phyloP scores from a whole-genome alignment of 805 yeast species.

The Kluyveromyces dobzhanskii region DNA sequence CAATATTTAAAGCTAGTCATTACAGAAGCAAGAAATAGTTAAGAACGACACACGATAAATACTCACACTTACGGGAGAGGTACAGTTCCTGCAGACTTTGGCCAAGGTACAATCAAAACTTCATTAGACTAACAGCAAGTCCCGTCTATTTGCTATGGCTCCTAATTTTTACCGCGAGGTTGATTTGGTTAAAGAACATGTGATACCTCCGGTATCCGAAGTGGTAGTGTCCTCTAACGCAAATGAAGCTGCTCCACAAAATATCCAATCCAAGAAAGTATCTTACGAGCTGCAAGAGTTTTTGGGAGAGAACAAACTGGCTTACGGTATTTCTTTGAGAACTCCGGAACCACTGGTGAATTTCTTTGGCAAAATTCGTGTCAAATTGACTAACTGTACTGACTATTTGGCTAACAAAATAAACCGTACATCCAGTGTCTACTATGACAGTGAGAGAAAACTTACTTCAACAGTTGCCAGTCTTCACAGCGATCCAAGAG shows the following conservation, averaged over 20 bases:
- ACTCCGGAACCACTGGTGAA: slow-evolving; percentile 16
- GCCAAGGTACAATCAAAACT: no score
- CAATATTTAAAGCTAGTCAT: no score
- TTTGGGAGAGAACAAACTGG: slow-evolving; percentile 17
- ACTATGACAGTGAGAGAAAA: slow-evolving; percentile 41
- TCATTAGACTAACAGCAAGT: no score
- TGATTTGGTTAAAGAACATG: slow-evolving; percentile 19
- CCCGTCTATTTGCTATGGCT: slow-evolving; percentile 8
- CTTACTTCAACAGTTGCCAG: slow-evolving; percentile 44
- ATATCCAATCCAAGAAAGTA: slow-evolving; percentile 5
- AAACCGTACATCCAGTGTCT: slow-evolving; percentile 36
- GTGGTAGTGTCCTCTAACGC: slow-evolving; percentile 15
- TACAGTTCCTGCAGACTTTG: no score
- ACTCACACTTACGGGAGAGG: no score
- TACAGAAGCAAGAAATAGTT: no score
- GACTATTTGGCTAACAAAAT: slow-evolving; percentile 26
- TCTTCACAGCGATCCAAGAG: slow-evolving; percentile 45
- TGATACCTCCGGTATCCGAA: slow-evolving; percentile 17
- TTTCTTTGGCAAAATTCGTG: slow-evolving; percentile 13
- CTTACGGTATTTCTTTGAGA: slow-evolving; percentile 25
- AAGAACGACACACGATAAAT: no score
- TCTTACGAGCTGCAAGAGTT: slow-evolving; percentile 6
- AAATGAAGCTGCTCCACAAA: slow-evolving; percentile 11
- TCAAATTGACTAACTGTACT: slow-evolving; percentile 7
- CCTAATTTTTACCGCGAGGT: slow-evolving; percentile 18